Percentiles rank a stretch among this genome's conserved stretches.
phyloP scores from a whole-genome alignment of 2,329 filamentous ascomycete genomes.

The Plenodomus biglobosus region DNA sequence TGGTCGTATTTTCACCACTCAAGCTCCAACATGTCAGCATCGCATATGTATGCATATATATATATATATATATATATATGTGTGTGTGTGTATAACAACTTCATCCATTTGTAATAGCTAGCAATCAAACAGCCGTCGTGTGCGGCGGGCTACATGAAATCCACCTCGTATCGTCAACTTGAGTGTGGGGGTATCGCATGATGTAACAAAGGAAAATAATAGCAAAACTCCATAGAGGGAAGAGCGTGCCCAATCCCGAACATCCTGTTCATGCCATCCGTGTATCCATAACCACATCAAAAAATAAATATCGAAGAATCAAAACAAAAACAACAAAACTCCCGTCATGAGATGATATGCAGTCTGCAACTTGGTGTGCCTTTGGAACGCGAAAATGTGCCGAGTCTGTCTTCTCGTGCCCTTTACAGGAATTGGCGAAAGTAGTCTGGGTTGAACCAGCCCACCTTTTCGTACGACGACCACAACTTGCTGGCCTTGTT shows the following conservation, averaged over 20 bases:
- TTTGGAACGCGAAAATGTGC: conserved; percentile 3
- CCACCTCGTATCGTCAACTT: background rate
- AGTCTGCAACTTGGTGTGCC: conserved; percentile 31
- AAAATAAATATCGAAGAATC: too few relatives aligned
- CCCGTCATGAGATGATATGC: conserved; percentile 35
- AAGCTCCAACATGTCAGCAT: too few relatives aligned
- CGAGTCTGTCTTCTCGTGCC: background rate
- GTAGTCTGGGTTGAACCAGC: conserved; percentile 68
- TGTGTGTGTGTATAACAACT: background rate
- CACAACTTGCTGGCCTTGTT: conserved; percentile 95
- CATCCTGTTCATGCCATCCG: conserved; percentile 26
- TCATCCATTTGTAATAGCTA: conserved; percentile 7
- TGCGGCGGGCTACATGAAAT: background rate
- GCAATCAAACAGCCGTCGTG: conserved; percentile 6
- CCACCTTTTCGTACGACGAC: conserved; percentile 83
- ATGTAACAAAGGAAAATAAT: conserved; percentile 26
- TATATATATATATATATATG: too few relatives aligned
- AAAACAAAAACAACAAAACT: conserved; percentile 27
- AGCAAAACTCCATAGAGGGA: conserved; percentile 21
- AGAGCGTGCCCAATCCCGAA: conserved; percentile 10
- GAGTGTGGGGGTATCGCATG: conserved; percentile 13
- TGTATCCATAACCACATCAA: conserved; percentile 8
- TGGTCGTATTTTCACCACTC: too few relatives aligned
- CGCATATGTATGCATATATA: too few relatives aligned
- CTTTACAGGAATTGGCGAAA: conserved; percentile 50